Percentiles rank a stretch among this genome's conserved stretches.
These are phyloP conservation scores for Collariella sp. DNA, from an alignment of 495 filamentous ascomycete species.

Conservation along the genomic window DNA sequence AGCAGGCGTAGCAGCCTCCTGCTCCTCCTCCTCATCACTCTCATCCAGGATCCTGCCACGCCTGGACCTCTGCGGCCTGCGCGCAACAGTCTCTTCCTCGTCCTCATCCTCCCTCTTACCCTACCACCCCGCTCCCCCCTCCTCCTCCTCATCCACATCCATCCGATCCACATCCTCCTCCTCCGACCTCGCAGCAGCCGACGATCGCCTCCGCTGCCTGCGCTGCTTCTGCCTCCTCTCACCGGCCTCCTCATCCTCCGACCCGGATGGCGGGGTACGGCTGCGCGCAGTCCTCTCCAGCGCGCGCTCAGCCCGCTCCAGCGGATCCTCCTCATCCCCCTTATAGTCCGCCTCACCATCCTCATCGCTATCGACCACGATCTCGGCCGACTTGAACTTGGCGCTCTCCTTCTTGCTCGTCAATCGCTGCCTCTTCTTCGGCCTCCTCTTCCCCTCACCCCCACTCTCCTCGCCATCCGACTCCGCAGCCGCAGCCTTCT, in stretches of 20 bases:
- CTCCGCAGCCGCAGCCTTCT: background rate
- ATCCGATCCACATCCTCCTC: slow-evolving; percentile 29
- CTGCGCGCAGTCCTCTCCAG: slow-evolving; percentile 21
- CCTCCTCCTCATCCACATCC: slow-evolving; percentile 7
- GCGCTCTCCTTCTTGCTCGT: slow-evolving; percentile 45
- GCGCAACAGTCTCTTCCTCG: slow-evolving; percentile 27
- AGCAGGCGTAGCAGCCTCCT: slow-evolving; percentile 9
- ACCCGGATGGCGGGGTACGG: background rate
- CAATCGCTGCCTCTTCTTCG: slow-evolving; percentile 55
- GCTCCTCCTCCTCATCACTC: slow-evolving; percentile 40
- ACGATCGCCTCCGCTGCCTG: slow-evolving; percentile 16
- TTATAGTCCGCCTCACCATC: slow-evolving; percentile 20
- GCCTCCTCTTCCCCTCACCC: slow-evolving; percentile 38
- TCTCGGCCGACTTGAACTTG: slow-evolving; percentile 75
- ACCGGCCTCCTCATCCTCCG: slow-evolving; percentile 15
- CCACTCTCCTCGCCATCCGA: slow-evolving; percentile 30
- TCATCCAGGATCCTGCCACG: slow-evolving; percentile 35
- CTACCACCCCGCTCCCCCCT: slow-evolving; percentile 7
- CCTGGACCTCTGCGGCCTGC: slow-evolving; percentile 20
- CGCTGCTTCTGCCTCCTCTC: slow-evolving; percentile 19
- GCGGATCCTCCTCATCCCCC: slow-evolving; percentile 25
- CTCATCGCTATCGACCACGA: slow-evolving; percentile 63
- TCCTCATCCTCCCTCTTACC: slow-evolving; percentile 39
- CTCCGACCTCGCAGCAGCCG: slow-evolving; percentile 16
- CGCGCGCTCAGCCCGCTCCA: slow-evolving; percentile 35